phyloP scores from a whole-genome alignment of 768 basidiomycete genomes.

The Leccinum uliginosum region DNA sequence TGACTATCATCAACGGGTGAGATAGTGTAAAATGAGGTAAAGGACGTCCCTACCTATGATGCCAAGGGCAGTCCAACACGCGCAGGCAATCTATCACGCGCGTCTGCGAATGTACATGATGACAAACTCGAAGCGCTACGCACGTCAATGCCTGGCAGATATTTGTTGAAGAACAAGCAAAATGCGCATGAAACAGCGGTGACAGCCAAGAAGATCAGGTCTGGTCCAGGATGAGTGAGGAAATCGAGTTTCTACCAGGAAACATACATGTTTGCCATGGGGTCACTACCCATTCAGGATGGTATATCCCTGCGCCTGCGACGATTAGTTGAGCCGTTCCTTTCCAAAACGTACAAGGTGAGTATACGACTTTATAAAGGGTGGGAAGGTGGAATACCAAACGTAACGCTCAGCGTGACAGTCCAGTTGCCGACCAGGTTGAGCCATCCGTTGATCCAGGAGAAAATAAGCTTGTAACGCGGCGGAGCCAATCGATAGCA shows the following conservation, averaged over 20 bases:
- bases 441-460: constrained; percentile 70
- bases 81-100: constrained; percentile 45
- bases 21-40: background rate
- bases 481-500: constrained; percentile 56
- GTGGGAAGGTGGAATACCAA: constrained; percentile 32
- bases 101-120: constrained; percentile 2
- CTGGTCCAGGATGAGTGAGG: constrained; percentile 21
- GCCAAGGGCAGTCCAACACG: constrained; percentile 60
- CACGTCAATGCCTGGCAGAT: constrained; percentile 49
- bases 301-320: constrained; percentile 54
- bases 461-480: constrained; percentile 44
- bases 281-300: constrained; percentile 53
- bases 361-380: background rate
- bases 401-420: constrained; percentile 60
- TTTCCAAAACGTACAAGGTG: constrained; percentile 16
- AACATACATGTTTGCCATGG: constrained; percentile 56
- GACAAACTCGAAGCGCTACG: background rate
- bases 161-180: constrained; percentile 53
- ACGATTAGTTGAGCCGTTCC: constrained; percentile 59
- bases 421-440: constrained; percentile 69
- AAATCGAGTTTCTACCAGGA: background rate
- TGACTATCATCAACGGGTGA: constrained; percentile 39
- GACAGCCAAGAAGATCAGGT: constrained; percentile 55
- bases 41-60: constrained; percentile 40
- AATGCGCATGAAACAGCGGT: constrained; percentile 43